Base-by-base conservation (phyloP, 1,284 basidiomycete genomes). In the Cryptococcus maquisensis region DNA sequence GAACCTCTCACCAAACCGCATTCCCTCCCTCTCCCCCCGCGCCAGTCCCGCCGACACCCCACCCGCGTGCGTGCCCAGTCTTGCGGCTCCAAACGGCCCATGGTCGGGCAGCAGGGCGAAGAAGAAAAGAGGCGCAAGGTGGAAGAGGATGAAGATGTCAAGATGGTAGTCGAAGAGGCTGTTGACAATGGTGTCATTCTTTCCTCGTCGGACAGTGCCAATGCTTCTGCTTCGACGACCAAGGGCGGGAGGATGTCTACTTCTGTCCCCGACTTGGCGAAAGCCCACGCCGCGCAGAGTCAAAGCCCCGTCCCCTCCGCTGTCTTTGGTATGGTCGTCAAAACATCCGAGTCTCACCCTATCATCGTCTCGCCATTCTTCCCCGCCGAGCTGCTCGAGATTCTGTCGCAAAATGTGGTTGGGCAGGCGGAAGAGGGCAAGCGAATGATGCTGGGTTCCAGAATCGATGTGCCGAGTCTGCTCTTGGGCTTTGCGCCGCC, bases 321-420 rank as follows among this genome's bases (percentile, higher is more conserved):
- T 6, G 54, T 69, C 4, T 69, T 69, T 56, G 60, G 61, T 2
- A 65, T 69, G 28, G 54, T 69, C 2, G 67, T 73, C 56, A 90
- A 90, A 68, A 93, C 90, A 0, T 90, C 88, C 1, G 79, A 83
- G 46, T 83, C 86, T 0, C 89, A 93, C 73, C 90, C 90, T 3
- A 87, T 93, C 69, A 88, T 90, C 87, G 90, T 66, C 62, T 81
- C 66, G n/a, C 57, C 57, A 40, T 68, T 50, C 62, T 60, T 65
- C 57, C 69, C 68, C 23, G 28, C 49, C 16, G 68, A 73, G 46
- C 55, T 72, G 16, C 54, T 73, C 9, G 58, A 63, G 0, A 57
- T 65, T 23, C 48, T 72, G 12, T 52, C 69, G 24, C 57, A 66
- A 50, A 63, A 71, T 57, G 55, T 72, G 18, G 48, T 69, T 37